Evolutionary conservation across 306 rosid genomes (phyloP).

Genomic region (Sicyos baderoa): DNA sequence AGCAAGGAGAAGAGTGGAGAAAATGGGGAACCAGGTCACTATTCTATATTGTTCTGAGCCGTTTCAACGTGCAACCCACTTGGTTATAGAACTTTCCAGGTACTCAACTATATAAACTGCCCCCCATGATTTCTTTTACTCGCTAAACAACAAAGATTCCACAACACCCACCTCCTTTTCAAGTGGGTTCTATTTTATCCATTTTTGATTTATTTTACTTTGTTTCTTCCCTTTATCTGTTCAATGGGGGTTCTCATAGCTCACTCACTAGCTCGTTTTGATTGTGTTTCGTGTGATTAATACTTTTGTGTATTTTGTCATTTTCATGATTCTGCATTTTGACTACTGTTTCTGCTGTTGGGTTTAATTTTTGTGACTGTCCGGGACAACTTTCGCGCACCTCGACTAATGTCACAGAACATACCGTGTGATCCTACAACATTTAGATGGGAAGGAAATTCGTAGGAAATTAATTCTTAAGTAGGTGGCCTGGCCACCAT

Average conservation of each 20-base stretch:
- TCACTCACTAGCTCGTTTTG: conserved; percentile 8
- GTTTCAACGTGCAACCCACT: conserved; percentile 12
- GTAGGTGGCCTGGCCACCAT: too few species aligned
- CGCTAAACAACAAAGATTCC: background rate
- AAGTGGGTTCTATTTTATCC: background rate
- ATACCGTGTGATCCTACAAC: too few species aligned
- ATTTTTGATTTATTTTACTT: background rate
- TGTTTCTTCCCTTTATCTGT: background rate
- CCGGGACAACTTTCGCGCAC: too few species aligned
- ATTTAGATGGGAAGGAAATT: too few species aligned
- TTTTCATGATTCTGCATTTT: background rate
- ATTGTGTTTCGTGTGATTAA: background rate
- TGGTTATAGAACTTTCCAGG: conserved; percentile 16
- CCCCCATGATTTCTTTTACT: background rate
- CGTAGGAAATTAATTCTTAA: too few species aligned
- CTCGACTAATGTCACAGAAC: too few species aligned
- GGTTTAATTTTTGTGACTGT: too few species aligned
- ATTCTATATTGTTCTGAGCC: background rate
- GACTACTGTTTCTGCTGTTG: background rate
- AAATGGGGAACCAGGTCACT: background rate
- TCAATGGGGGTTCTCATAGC: background rate
- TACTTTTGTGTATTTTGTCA: background rate
- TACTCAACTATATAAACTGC: conserved; percentile 17
- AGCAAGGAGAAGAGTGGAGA: background rate
- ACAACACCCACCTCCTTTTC: conserved; percentile 15